Conservation (phyloP, 306 rosid species). For the Fragaria iinumae region DNA sequence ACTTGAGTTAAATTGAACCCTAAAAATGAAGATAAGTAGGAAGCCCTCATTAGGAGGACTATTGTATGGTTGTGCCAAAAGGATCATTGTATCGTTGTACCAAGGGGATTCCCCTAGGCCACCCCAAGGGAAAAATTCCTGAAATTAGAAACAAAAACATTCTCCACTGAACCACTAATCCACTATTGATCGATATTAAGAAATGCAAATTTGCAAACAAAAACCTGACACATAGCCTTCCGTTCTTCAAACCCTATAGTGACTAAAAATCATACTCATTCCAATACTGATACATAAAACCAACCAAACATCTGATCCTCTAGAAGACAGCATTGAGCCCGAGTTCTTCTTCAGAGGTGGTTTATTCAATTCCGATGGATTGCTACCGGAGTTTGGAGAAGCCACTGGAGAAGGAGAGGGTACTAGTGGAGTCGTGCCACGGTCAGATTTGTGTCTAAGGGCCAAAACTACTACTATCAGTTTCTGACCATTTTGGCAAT, state of each 20-base stretch:
- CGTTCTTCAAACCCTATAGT: not conserved
- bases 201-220: not conserved
- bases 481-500: slow-evolving; percentile 56
- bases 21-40: no score
- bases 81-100: no score
- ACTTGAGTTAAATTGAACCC: no score
- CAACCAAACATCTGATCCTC: slow-evolving; percentile 6
- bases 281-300: not conserved
- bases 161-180: no score
- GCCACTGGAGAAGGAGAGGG: not conserved
- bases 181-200: no score
- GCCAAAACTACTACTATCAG: slow-evolving; percentile 52
- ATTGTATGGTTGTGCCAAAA: no score
- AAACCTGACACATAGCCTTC: not conserved
- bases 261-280: not conserved
- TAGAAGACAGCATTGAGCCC: not conserved
- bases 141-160: no score
- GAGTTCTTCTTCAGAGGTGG: not conserved
- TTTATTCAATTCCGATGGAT: not conserved
- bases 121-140: no score
- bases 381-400: not conserved
- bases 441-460: slow-evolving; percentile 15
- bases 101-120: no score
- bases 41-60: no score
- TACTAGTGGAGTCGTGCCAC: not conserved